Percentiles rank a stretch among this genome's conserved stretches.
These are phyloP conservation scores for Exophiala sp. DNA, from an alignment of 2,329 filamentous ascomycete genomes.

Conservation along the genomic window DNA sequence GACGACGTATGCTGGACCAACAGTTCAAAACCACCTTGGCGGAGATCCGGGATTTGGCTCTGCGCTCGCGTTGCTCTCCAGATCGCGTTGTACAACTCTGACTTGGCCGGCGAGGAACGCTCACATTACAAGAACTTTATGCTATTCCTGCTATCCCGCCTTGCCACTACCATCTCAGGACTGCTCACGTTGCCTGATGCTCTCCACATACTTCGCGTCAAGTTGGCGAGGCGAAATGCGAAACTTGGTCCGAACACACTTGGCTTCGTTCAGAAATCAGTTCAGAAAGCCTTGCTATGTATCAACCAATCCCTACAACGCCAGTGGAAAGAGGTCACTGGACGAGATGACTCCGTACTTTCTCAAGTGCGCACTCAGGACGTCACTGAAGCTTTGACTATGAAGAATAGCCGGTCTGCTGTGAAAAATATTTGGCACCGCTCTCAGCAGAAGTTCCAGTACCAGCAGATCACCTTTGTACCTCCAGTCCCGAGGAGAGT, in stretches of 20 bases:
- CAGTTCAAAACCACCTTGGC: conserved; percentile 40
- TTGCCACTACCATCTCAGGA: conserved; percentile 33
- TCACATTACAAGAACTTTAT: conserved; percentile 50
- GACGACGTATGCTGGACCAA: conserved; percentile 49
- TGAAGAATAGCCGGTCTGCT: conserved; percentile 1
- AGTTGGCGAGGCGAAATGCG: conserved; percentile 40
- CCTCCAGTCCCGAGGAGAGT: background rate
- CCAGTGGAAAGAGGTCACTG: conserved; percentile 10
- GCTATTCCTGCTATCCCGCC: conserved; percentile 40
- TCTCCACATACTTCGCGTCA: conserved; percentile 41
- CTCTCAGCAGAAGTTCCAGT: conserved; percentile 15
- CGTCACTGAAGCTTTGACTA: background rate
- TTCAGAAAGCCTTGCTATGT: conserved; percentile 16
- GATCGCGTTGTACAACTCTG: conserved; percentile 26
- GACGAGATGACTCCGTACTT: conserved; percentile 12
- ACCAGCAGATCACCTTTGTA: conserved; percentile 6
- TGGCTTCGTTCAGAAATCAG: conserved; percentile 6
- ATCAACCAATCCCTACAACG: conserved; percentile 7
- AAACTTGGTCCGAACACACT: conserved; percentile 36
- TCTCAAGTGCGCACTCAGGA: background rate
- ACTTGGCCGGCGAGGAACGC: conserved; percentile 18
- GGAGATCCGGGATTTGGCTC: conserved; percentile 51
- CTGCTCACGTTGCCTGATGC: conserved; percentile 28
- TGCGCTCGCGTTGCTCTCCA: conserved; percentile 50
- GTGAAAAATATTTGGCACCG: conserved; percentile 6